Evolutionary conservation across 2,329 filamentous ascomycete species (phyloP).

Genomic region (Trichoderma aggressivum): DNA sequence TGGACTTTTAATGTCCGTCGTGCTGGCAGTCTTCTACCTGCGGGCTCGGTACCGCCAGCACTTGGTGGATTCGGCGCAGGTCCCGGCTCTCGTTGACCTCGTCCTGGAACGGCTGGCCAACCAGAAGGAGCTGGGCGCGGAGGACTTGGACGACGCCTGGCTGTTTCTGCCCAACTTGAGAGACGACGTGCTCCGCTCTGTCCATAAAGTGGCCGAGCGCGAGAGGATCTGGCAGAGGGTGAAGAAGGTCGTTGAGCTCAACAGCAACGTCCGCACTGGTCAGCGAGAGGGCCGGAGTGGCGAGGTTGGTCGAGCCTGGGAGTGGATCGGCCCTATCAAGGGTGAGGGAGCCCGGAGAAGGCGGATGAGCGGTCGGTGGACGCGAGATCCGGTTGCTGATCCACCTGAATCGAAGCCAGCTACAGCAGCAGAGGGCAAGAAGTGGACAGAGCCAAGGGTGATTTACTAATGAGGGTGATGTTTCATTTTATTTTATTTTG

Average conservation of each 20-base stretch:
- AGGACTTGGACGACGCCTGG: slow-evolving; percentile 68
- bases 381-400: slow-evolving; percentile 38
- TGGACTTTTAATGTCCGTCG: slow-evolving; percentile 58
- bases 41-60: slow-evolving; percentile 61
- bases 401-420: slow-evolving; percentile 28
- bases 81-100: slow-evolving; percentile 80
- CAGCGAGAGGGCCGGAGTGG: slow-evolving; percentile 65
- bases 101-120: slow-evolving; percentile 78
- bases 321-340: slow-evolving; percentile 62
- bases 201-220: slow-evolving; percentile 72
- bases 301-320: slow-evolving; percentile 65
- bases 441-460: slow-evolving; percentile 43
- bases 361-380: slow-evolving; percentile 47
- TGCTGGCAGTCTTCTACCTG: slow-evolving; percentile 57
- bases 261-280: slow-evolving; percentile 80
- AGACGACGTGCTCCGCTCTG: slow-evolving; percentile 81
- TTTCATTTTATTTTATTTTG: neutral
- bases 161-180: slow-evolving; percentile 84
- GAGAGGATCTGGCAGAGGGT: slow-evolving; percentile 84
- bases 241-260: slow-evolving; percentile 80
- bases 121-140: slow-evolving; percentile 77
- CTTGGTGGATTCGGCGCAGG: slow-evolving; percentile 63
- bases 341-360: slow-evolving; percentile 45
- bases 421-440: slow-evolving; percentile 28
- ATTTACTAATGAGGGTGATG: slow-evolving; percentile 31